phyloP scores from a whole-genome alignment of 1,284 basidiomycete genomes.

The Hypsizygus ulmarius region DNA sequence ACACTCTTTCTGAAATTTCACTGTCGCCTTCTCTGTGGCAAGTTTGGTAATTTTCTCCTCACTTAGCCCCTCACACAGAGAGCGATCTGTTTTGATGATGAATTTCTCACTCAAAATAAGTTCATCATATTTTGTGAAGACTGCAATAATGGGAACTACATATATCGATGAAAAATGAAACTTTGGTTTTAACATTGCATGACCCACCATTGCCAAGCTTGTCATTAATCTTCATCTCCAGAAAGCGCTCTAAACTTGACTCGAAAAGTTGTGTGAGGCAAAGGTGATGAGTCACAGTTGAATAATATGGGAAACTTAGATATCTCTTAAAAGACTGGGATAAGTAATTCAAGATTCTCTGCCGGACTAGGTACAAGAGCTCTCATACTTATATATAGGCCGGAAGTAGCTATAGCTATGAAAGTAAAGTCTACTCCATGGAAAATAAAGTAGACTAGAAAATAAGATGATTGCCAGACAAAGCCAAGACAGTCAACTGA shows the following conservation, averaged over 20 bases:
- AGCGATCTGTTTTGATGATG: not conserved
- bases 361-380: too few relatives aligned
- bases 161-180: not conserved
- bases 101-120: not conserved
- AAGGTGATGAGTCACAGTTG: too few relatives aligned
- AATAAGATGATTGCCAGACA: too few relatives aligned
- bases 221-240: not conserved
- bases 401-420: too few relatives aligned
- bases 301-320: too few relatives aligned
- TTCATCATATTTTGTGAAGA: slow-evolving; percentile 15
- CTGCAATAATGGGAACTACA: slow-evolving; percentile 11
- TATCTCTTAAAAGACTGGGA: too few relatives aligned
- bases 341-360: too few relatives aligned
- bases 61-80: not conserved
- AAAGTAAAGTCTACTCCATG: too few relatives aligned
- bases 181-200: not conserved
- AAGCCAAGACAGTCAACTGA: too few relatives aligned
- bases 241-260: slow-evolving; percentile 1
- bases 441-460: too few relatives aligned
- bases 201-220: not conserved
- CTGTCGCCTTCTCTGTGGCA: not conserved
- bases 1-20: too few relatives aligned
- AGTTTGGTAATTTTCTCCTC: not conserved
- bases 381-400: too few relatives aligned
- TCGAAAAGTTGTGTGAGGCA: slow-evolving; percentile 1